Evolutionary conservation across 1,284 basidiomycete genomes (phyloP).

Genomic region (Cystobasidium sp.): DNA sequence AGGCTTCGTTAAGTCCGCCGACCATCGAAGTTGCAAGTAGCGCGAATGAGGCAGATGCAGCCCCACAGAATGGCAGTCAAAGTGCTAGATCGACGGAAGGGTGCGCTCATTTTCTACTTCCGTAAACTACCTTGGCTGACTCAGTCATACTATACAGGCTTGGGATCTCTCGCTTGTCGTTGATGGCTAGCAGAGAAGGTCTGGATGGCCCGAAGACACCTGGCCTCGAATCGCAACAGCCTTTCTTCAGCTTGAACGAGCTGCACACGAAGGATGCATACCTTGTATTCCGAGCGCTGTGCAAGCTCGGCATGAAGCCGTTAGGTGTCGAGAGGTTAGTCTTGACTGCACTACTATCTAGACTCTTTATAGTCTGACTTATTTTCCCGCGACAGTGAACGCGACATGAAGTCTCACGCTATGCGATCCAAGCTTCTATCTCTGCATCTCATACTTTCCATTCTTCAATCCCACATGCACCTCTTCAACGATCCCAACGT

Average conservation of each 20-base stretch:
- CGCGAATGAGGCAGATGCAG: slow-evolving; percentile 2
- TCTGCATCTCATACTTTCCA: slow-evolving; percentile 87
- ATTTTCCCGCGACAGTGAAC: slow-evolving; percentile 66
- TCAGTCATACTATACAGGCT: neutral
- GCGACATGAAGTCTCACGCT: slow-evolving; percentile 88
- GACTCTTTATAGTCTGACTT: neutral
- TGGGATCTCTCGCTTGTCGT: neutral
- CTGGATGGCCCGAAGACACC: slow-evolving; percentile 39
- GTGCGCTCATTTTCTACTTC: too few species aligned
- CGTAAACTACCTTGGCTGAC: too few species aligned
- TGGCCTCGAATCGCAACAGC: slow-evolving; percentile 35
- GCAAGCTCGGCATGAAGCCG: slow-evolving; percentile 97
- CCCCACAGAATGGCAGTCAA: too few species aligned
- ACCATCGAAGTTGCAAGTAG: neutral
- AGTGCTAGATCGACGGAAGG: too few species aligned
- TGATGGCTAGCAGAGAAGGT: neutral
- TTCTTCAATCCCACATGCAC: slow-evolving; percentile 86
- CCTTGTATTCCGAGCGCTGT: slow-evolving; percentile 90
- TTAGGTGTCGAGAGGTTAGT: slow-evolving; percentile 84
- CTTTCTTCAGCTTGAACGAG: slow-evolving; percentile 52
- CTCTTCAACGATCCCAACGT: slow-evolving; percentile 83
- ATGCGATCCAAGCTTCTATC: slow-evolving; percentile 95
- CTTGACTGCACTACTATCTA: neutral
- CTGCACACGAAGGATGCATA: slow-evolving; percentile 92
- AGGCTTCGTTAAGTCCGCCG: neutral